Evolutionary conservation across 352 stramenopile genomes (phyloP).

Genomic region (Globisporangium middletonii): DNA sequence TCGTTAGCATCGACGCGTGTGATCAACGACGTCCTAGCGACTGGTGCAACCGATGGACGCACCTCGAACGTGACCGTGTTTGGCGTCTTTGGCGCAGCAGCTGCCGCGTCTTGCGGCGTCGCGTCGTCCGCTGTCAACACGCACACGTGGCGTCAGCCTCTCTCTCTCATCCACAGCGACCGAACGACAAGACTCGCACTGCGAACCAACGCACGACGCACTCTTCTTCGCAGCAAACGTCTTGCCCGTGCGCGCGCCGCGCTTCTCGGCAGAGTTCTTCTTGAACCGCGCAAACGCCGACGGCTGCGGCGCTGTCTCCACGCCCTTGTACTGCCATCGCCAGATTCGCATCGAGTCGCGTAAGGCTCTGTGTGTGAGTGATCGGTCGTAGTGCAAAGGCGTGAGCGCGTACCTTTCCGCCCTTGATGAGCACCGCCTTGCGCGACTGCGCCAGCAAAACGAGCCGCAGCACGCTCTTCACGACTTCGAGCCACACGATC

Average conservation of each 20-base stretch:
- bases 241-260: constrained; percentile 63
- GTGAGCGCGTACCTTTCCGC: constrained; percentile 37
- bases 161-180: neutral
- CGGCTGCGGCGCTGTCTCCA: constrained; percentile 34
- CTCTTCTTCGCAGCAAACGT: constrained; percentile 46
- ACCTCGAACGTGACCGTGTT: constrained; percentile 62
- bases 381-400: neutral
- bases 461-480: constrained; percentile 68
- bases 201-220: neutral
- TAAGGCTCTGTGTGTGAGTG: neutral
- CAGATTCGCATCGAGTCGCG: neutral
- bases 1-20: neutral
- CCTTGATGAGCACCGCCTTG: constrained; percentile 45
- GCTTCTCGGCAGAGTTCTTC: constrained; percentile 39
- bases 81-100: constrained; percentile 10
- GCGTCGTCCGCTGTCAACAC: constrained; percentile 9
- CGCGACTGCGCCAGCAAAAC: constrained; percentile 58
- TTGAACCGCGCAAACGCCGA: constrained; percentile 59
- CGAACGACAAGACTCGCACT: neutral
- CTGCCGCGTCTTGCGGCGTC: neutral
- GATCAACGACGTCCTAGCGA: neutral
- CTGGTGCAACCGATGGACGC: neutral
- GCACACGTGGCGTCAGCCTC: neutral
- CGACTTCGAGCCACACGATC: constrained; percentile 73
- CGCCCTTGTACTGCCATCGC: constrained; percentile 38